Evolutionary conservation across 257 asterid genomes (phyloP).

Genomic region (Prunella vulgaris): DNA sequence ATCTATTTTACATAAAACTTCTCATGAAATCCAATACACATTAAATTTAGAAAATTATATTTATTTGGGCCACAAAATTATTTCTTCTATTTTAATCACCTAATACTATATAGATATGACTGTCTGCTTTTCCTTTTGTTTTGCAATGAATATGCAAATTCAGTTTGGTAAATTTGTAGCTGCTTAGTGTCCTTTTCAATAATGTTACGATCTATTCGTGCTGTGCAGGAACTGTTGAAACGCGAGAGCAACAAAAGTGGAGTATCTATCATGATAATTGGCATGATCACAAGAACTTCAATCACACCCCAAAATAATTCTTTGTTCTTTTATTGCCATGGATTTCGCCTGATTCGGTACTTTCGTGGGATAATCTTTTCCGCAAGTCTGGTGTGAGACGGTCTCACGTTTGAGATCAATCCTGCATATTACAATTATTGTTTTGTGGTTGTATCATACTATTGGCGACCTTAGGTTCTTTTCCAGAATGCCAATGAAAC

Average conservation of each 20-base stretch:
- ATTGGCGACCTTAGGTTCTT: background rate
- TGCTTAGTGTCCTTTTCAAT: background rate
- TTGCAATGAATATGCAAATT: no score
- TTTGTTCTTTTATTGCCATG: background rate
- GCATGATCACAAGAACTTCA: conserved; percentile 9
- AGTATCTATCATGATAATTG: conserved; percentile 43
- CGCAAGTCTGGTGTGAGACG: background rate
- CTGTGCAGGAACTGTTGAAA: conserved; percentile 40
- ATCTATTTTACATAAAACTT: no score
- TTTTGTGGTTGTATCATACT: background rate
- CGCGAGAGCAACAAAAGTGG: conserved; percentile 42
- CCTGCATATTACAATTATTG: background rate
- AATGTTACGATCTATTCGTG: background rate
- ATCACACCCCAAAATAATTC: background rate
- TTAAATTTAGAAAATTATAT: no score
- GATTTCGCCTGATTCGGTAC: background rate
- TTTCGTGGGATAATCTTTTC: no score
- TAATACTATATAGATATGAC: background rate
- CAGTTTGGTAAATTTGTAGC: background rate
- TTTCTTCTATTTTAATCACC: no score
- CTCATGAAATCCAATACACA: no score
- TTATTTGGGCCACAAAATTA: no score
- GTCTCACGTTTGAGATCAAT: background rate
- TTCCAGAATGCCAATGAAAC: no score
- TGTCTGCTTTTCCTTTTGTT: background rate